Percentiles rank a stretch among this genome's conserved stretches.
Conservation (phyloP, 345 rosid genomes). For the Mangifera indica region DNA sequence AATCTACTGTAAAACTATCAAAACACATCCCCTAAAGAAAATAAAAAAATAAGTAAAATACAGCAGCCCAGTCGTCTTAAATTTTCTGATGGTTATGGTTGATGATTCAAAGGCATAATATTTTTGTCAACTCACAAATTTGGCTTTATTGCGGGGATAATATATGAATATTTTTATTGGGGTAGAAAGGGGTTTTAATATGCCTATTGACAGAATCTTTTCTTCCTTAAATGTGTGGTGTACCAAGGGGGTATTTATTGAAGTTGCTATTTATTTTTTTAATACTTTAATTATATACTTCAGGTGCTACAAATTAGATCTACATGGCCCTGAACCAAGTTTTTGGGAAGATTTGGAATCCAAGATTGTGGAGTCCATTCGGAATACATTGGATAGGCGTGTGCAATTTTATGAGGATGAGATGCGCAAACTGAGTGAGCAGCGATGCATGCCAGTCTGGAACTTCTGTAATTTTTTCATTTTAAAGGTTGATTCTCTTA, state of each 20-base stretch:
- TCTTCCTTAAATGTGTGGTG: background rate
- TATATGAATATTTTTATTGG: background rate
- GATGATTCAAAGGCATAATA: slow-evolving; percentile 2
- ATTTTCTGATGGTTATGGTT: background rate
- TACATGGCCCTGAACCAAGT: slow-evolving; percentile 70
- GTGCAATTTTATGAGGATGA: slow-evolving; percentile 94
- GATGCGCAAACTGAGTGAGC: slow-evolving; percentile 93
- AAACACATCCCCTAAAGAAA: background rate
- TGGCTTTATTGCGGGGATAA: background rate
- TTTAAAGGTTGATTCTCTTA: slow-evolving; percentile 70
- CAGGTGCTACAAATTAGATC: slow-evolving; percentile 95
- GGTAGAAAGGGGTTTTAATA: background rate
- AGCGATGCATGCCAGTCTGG: slow-evolving; percentile 92
- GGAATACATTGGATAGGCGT: slow-evolving; percentile 86
- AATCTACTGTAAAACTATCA: background rate
- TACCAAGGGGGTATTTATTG: background rate
- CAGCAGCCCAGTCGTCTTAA: background rate
- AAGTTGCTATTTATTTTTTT: background rate
- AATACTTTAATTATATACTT: slow-evolving; percentile 34
- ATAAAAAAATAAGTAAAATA: background rate
- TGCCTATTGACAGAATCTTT: background rate
- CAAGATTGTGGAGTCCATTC: slow-evolving; percentile 76
- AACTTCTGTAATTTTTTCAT: slow-evolving; percentile 95
- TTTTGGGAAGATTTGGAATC: slow-evolving; percentile 95
- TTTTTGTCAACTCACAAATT: background rate